Percentiles rank a stretch among this genome's conserved stretches.
phyloP scores from a whole-genome alignment of 495 filamentous ascomycete genomes.

The Penicillium roqueforti region DNA sequence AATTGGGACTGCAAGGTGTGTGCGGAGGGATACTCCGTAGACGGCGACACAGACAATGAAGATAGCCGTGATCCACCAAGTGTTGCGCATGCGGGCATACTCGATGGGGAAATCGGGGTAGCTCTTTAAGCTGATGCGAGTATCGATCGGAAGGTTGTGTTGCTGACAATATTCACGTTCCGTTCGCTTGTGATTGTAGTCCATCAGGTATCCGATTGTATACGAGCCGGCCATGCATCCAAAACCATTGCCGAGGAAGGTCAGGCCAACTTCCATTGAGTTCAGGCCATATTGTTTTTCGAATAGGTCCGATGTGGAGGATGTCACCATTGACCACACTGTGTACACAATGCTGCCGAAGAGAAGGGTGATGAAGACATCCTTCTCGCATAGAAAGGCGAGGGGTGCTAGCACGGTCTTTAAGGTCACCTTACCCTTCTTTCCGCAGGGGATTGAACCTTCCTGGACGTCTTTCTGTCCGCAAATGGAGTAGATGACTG shows the following conservation, averaged over 20 bases:
- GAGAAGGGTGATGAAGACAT: slow-evolving; percentile 42
- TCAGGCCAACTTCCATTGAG: slow-evolving; percentile 36
- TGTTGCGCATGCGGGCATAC: slow-evolving; percentile 42
- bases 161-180: slow-evolving; percentile 37
- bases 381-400: slow-evolving; percentile 38
- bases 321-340: slow-evolving; percentile 51
- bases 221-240: slow-evolving; percentile 38
- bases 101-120: slow-evolving; percentile 51
- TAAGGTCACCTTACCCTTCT: slow-evolving; percentile 30
- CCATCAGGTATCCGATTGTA: slow-evolving; percentile 39
- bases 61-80: slow-evolving; percentile 38
- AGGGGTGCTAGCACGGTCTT: slow-evolving; percentile 40
- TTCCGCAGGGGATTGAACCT: slow-evolving; percentile 9
- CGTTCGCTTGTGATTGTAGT: slow-evolving; percentile 34
- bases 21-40: slow-evolving; percentile 27
- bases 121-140: slow-evolving; percentile 37
- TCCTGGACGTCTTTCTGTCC: slow-evolving; percentile 26
- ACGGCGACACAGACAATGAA: slow-evolving; percentile 33
- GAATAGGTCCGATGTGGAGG: slow-evolving; percentile 41
- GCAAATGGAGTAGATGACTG: slow-evolving; percentile 34
- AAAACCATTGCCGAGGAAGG: slow-evolving; percentile 42
- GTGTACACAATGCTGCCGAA: slow-evolving; percentile 47
- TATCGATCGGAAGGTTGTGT: slow-evolving; percentile 38
- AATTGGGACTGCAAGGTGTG: slow-evolving; percentile 50
- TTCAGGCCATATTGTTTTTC: slow-evolving; percentile 32